phyloP scores from a whole-genome alignment of 2,329 filamentous ascomycete genomes.

The Epichloe sp. region DNA sequence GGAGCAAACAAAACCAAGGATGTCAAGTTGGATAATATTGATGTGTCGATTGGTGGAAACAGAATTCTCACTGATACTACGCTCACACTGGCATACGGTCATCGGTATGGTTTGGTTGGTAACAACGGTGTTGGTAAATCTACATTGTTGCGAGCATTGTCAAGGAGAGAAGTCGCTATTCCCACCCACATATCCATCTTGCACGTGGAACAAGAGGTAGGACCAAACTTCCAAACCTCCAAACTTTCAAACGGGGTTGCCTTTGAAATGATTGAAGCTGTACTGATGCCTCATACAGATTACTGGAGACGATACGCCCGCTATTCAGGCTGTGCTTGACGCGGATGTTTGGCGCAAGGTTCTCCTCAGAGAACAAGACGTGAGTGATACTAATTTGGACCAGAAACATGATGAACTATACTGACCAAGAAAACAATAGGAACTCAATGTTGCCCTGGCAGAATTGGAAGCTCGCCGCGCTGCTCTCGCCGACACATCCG shows the following conservation, averaged over 20 bases:
- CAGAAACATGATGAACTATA: background rate
- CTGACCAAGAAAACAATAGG: slow-evolving; percentile 24
- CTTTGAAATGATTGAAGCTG: background rate
- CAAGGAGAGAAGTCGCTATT: slow-evolving; percentile 84
- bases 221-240: slow-evolving; percentile 7
- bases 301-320: slow-evolving; percentile 86
- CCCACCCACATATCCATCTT: slow-evolving; percentile 97
- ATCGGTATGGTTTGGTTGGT: slow-evolving; percentile 92
- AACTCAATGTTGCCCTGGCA: slow-evolving; percentile 64
- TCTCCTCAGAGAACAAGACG: slow-evolving; percentile 74
- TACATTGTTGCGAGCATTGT: slow-evolving; percentile 83
- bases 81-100: slow-evolving; percentile 79
- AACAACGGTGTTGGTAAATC: slow-evolving; percentile 99
- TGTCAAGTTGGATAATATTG: slow-evolving; percentile 93
- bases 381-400: slow-evolving; percentile 26
- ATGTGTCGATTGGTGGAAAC: slow-evolving; percentile 79
- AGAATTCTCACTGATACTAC: slow-evolving; percentile 86
- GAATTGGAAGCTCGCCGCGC: slow-evolving; percentile 66
- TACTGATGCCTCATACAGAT: slow-evolving; percentile 41
- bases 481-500: slow-evolving; percentile 79
- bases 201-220: slow-evolving; percentile 93
- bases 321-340: slow-evolving; percentile 87
- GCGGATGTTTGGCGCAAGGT: slow-evolving; percentile 98
- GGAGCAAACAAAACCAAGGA: slow-evolving; percentile 88
- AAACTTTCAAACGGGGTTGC: background rate